Conservation (phyloP, 2,329 filamentous ascomycete species). For the Fusarium abutilonis region DNA sequence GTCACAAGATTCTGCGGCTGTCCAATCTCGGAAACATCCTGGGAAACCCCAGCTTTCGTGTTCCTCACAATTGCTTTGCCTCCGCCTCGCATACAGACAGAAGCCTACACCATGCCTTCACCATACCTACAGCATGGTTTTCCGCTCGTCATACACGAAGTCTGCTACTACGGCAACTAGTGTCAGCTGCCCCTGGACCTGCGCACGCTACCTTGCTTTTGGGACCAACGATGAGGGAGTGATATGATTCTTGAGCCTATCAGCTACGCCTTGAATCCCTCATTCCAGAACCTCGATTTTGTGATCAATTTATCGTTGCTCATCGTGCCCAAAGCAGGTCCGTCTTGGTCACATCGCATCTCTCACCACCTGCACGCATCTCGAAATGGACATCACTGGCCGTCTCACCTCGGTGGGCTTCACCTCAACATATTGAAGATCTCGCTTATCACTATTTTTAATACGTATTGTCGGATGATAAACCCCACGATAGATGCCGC, state of each 20-base stretch:
- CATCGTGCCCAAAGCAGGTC: slow-evolving; percentile 27
- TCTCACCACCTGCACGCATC: slow-evolving; percentile 27
- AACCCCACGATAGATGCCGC: slow-evolving; percentile 38
- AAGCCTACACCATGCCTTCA: neutral
- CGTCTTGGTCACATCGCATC: slow-evolving; percentile 32
- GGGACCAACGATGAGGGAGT: slow-evolving; percentile 15
- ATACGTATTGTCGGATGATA: slow-evolving; percentile 21
- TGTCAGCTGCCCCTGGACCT: slow-evolving; percentile 30
- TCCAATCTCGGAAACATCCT: slow-evolving; percentile 28
- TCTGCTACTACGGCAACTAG: neutral
- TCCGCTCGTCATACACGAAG: slow-evolving; percentile 2
- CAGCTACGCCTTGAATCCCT: slow-evolving; percentile 27
- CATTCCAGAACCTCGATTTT: slow-evolving; percentile 22
- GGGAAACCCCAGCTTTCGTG: slow-evolving; percentile 30
- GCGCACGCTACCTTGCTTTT: slow-evolving; percentile 19
- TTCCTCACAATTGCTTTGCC: slow-evolving; percentile 21
- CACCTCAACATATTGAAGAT: slow-evolving; percentile 5
- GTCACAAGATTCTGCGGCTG: slow-evolving; percentile 16
- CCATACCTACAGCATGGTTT: neutral
- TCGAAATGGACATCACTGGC: slow-evolving; percentile 15
- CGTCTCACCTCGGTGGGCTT: slow-evolving; percentile 23
- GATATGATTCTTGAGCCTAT: slow-evolving; percentile 20
- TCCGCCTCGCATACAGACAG: slow-evolving; percentile 19
- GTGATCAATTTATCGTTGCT: slow-evolving; percentile 14
- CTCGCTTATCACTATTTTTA: slow-evolving; percentile 23